Conservation (phyloP, 108 stramenopile genomes). For the Skeletonema marinoi region DNA sequence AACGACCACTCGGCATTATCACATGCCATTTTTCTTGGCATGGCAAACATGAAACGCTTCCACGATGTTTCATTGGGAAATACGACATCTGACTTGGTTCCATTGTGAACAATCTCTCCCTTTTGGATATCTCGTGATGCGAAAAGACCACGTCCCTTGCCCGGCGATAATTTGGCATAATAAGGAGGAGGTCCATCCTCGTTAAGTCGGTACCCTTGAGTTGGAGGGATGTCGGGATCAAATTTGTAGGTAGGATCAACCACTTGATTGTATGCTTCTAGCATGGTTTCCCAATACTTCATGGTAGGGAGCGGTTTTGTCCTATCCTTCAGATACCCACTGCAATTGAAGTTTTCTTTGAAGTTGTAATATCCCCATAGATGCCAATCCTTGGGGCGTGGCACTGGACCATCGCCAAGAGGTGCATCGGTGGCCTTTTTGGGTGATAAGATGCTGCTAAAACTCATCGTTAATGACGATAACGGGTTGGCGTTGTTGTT, state of each 20-base stretch:
- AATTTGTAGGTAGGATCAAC: constrained; percentile 1
- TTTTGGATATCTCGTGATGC: constrained; percentile 14
- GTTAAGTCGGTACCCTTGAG: not conserved
- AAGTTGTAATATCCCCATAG: not conserved
- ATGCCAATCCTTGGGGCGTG: not conserved
- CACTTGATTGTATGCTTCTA: not conserved
- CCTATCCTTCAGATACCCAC: not conserved
- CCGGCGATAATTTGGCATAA: not conserved
- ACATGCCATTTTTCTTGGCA: constrained; percentile 17
- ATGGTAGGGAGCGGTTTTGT: not conserved
- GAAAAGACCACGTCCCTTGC: constrained; percentile 17
- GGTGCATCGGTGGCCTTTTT: not conserved
- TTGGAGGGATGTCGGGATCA: not conserved
- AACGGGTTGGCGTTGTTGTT: no score
- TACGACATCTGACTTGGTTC: not conserved
- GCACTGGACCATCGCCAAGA: not conserved
- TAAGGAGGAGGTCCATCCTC: not conserved
- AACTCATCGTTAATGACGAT: no score
- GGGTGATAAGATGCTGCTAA: not conserved
- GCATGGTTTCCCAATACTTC: not conserved
- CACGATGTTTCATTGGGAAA: not conserved
- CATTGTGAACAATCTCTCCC: constrained; percentile 13
- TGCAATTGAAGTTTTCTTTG: not conserved
- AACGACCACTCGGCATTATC: not conserved
- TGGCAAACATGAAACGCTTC: constrained; percentile 10